Base-by-base conservation (phyloP, 2,329 filamentous ascomycete genomes). In the Fusarium albosuccineum region DNA sequence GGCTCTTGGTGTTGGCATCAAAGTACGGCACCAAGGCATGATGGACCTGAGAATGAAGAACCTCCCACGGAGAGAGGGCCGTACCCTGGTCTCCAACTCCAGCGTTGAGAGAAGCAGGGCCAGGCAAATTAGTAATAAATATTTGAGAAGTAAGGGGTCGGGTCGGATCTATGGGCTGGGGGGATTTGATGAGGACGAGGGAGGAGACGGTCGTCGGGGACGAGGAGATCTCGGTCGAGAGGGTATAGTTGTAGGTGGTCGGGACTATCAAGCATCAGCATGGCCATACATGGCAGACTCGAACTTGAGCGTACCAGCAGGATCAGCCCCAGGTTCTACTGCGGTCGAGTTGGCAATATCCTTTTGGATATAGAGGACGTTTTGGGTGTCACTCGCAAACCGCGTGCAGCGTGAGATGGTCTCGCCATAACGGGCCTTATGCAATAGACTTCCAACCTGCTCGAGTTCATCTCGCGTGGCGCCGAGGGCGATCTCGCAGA, bases 1-100 rank as follows among this genome's bases (percentile, higher is more conserved):
- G 91, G 67, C 86, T 91, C 81, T 94, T 95, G 60, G 94, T 97
- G 78, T 94, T 97, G 72, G 94, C 95, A 83, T 99, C 95, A 77
- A 99, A 99, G 80, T 97, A 98, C 39, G 97, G 96, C 73, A 93
- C 93, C 76, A 99, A 84, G 70, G 92, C 94, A 77, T 94, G 91
- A 80, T 97, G 94, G 70, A 99, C 88, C 73, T 97, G 87, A 60
- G 95, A 93, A 81, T 97, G 94, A 65, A 99, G 85, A 72, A 95
- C 91, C 80, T 98, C 95, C 81, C 94, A 97, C 4, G 95, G 94
- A 45, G 94, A 97, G 57, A 91, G 84, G 27, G 90, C 85, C 58
- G 90, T 86, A 60, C 90, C 90, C 77, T 94, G 91, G 71, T 92
- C 89, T 70, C 89, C 86, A 64, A 88, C 85, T 52, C 87, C 82